A percentile compares a stretch with the other conserved stretches of the same genome.
These are phyloP conservation scores for Phytophthora hibernalis DNA, from an alignment of 352 stramenopile genomes.

Conservation along the genomic window DNA sequence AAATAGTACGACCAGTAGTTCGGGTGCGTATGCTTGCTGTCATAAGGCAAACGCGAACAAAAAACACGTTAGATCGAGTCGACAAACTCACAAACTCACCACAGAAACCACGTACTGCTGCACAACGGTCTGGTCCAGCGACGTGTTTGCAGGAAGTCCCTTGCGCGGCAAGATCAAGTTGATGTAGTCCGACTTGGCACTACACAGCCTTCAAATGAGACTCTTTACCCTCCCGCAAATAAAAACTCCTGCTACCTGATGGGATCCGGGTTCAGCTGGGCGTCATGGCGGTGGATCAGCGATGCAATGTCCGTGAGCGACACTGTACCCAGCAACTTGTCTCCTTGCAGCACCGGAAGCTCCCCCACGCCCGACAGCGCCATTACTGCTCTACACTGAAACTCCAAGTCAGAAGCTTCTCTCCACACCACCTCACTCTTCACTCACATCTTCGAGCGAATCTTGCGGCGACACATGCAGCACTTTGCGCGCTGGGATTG, in stretches of 20 bases:
- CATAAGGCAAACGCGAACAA: background rate
- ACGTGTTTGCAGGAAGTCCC: conserved; percentile 80
- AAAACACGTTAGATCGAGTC: conserved; percentile 12
- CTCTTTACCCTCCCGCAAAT: background rate
- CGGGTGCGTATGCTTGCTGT: conserved; percentile 34
- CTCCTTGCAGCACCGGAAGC: conserved; percentile 69
- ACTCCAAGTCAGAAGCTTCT: background rate
- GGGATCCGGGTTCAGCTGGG: conserved; percentile 52
- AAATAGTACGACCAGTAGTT: conserved; percentile 73
- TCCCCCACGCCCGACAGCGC: conserved; percentile 73
- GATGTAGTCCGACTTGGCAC: conserved; percentile 92
- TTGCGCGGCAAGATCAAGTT: conserved; percentile 86
- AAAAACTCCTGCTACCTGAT: conserved; percentile 46
- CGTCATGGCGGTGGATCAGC: conserved; percentile 70
- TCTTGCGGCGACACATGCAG: conserved; percentile 80
- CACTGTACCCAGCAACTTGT: conserved; percentile 78
- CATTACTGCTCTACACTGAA: conserved; percentile 83
- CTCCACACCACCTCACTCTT: background rate
- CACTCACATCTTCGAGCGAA: conserved; percentile 72
- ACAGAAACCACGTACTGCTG: conserved; percentile 36
- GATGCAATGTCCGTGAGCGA: conserved; percentile 83
- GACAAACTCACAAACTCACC: background rate
- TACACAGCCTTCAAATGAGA: conserved; percentile 23
- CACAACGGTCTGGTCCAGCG: conserved; percentile 50
- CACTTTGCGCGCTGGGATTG: conserved; percentile 74